Conservation (phyloP, 1,139 yeast genomes). For the Yarrowia galli region DNA sequence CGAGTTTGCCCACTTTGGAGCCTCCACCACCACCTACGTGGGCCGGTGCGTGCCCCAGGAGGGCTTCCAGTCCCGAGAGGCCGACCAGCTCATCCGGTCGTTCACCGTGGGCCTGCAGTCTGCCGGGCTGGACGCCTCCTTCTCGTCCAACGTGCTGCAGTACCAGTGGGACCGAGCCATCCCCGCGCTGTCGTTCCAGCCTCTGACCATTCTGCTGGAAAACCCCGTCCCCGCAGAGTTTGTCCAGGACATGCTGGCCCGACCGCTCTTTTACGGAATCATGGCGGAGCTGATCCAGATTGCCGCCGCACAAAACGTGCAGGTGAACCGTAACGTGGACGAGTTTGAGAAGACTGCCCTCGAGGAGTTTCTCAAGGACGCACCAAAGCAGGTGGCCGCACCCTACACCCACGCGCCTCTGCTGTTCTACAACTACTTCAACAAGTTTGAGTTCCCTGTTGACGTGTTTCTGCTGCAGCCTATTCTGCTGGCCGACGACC, state of each 20-base stretch:
- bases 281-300: constrained; percentile 76
- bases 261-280: constrained; percentile 82
- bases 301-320: constrained; percentile 73
- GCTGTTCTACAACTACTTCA: constrained; percentile 66
- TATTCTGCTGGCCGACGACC: constrained; percentile 84
- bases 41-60: constrained; percentile 38
- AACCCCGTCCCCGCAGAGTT: constrained; percentile 66
- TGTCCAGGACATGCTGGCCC: constrained; percentile 73
- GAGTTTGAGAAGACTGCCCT: constrained; percentile 40
- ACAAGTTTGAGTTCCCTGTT: constrained; percentile 63
- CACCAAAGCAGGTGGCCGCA: constrained; percentile 38
- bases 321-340: constrained; percentile 37
- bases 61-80: constrained; percentile 32
- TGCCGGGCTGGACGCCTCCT: constrained; percentile 43
- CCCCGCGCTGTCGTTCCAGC: constrained; percentile 79
- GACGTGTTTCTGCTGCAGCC: constrained; percentile 85
- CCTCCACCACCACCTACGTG: constrained; percentile 41
- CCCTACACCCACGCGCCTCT: constrained; percentile 44
- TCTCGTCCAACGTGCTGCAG: constrained; percentile 60
- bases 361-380: constrained; percentile 37
- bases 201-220: constrained; percentile 76
- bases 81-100: constrained; percentile 33
- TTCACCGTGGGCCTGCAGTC: constrained; percentile 41
- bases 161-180: constrained; percentile 87
- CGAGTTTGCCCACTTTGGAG: constrained; percentile 40